A percentile compares a stretch with the other conserved stretches of the same genome.
Conservation (phyloP, 176 grass and related monocot species). For the Bromus sterilis region DNA sequence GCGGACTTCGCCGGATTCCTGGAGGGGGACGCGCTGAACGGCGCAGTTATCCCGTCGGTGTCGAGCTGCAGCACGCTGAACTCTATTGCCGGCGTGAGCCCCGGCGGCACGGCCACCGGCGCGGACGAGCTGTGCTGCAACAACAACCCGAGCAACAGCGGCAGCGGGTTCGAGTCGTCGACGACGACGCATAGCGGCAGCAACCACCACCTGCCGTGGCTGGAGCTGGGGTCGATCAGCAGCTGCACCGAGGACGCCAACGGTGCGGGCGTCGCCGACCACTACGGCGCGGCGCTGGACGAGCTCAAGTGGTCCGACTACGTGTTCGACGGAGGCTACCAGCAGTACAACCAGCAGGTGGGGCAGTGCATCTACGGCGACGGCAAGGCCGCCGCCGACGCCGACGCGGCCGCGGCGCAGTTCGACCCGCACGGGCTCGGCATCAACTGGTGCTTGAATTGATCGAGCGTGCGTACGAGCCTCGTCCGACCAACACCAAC, state of each 20-base stretch:
- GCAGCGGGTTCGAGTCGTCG: slow-evolving; percentile 17
- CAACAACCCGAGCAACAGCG: slow-evolving; percentile 1
- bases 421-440: slow-evolving; percentile 24
- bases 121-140: slow-evolving; percentile 24
- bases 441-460: slow-evolving; percentile 41
- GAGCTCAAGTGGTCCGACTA: slow-evolving; percentile 64
- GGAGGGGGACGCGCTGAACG: slow-evolving; percentile 6
- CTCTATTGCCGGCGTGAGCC: slow-evolving; percentile 46
- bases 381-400: slow-evolving; percentile 22
- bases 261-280: neutral
- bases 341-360: slow-evolving; percentile 7
- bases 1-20: slow-evolving; percentile 20
- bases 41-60: slow-evolving; percentile 18
- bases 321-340: slow-evolving; percentile 40
- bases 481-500: neutral
- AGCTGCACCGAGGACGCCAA: neutral
- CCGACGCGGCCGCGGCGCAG: neutral
- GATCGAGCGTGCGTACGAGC: too few relatives aligned
- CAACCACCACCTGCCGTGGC: slow-evolving; percentile 20
- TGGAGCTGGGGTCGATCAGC: slow-evolving; percentile 33
- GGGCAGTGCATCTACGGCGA: slow-evolving; percentile 44
- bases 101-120: neutral
- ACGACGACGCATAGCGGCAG: neutral
- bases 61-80: slow-evolving; percentile 46
- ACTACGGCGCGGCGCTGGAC: slow-evolving; percentile 41